phyloP scores from a whole-genome alignment of 1,139 yeast genomes.

The Lodderomyces parapsilosis region DNA sequence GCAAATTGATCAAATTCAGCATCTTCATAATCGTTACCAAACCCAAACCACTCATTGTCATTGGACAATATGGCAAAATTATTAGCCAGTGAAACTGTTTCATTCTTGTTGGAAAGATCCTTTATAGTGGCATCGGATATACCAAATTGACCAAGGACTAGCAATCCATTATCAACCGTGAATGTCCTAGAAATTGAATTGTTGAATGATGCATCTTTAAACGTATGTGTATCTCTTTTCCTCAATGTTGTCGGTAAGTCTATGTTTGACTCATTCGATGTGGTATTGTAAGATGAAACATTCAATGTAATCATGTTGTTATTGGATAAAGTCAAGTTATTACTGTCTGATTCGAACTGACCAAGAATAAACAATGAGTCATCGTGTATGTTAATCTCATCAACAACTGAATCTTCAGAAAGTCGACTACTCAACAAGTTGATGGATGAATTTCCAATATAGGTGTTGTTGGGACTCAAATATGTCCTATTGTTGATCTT shows the following conservation, averaged over 20 bases:
- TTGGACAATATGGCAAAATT: slow-evolving; percentile 32
- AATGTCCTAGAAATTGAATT: slow-evolving; percentile 26
- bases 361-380: slow-evolving; percentile 45
- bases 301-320: slow-evolving; percentile 28
- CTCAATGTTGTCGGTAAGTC: slow-evolving; percentile 11
- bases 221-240: slow-evolving; percentile 24
- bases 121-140: slow-evolving; percentile 16
- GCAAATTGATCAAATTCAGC: slow-evolving; percentile 31
- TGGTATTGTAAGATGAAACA: slow-evolving; percentile 30
- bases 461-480: slow-evolving; percentile 32
- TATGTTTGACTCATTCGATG: slow-evolving; percentile 29
- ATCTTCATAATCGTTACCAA: slow-evolving; percentile 34
- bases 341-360: slow-evolving; percentile 39
- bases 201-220: slow-evolving; percentile 35
- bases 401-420: slow-evolving; percentile 41
- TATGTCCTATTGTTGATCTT: slow-evolving; percentile 27
- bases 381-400: slow-evolving; percentile 24
- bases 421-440: slow-evolving; percentile 59
- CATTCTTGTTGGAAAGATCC: slow-evolving; percentile 32
- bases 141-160: slow-evolving; percentile 36
- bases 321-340: slow-evolving; percentile 28
- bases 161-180: slow-evolving; percentile 20
- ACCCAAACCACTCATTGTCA: slow-evolving; percentile 33
- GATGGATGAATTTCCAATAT: slow-evolving; percentile 67
- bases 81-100: slow-evolving; percentile 25